phyloP scores from a whole-genome alignment of 257 asterid species.

The Capsicum baccatum region DNA sequence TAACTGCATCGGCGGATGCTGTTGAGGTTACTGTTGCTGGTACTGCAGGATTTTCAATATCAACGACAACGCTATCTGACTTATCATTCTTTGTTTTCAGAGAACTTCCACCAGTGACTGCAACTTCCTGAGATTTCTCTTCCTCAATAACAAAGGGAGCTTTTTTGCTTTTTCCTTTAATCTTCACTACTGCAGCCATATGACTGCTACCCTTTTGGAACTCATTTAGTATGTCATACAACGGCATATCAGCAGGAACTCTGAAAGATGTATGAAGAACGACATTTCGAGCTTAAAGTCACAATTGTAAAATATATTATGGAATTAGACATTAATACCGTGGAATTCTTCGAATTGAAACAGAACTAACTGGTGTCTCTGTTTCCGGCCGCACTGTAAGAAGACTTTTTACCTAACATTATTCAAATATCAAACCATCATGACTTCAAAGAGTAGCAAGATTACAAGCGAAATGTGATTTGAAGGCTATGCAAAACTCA shows the following conservation, averaged over 20 bases:
- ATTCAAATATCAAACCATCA: not conserved
- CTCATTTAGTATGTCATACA: slow-evolving; percentile 86
- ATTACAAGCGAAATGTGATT: not conserved
- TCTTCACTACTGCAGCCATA: slow-evolving; percentile 90
- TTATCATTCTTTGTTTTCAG: slow-evolving; percentile 48
- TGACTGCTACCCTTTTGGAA: slow-evolving; percentile 92
- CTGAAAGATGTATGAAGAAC: slow-evolving; percentile 47
- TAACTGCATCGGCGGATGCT: slow-evolving; percentile 43
- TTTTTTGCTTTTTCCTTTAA: slow-evolving; percentile 51
- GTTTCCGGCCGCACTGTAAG: slow-evolving; percentile 89
- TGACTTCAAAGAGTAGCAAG: slow-evolving; percentile 21
- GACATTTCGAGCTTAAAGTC: slow-evolving; percentile 13
- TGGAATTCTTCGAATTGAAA: slow-evolving; percentile 88
- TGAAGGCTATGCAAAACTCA: slow-evolving; percentile 35
- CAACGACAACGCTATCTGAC: slow-evolving; percentile 54
- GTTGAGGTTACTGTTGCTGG: slow-evolving; percentile 43
- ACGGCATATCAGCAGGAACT: slow-evolving; percentile 91
- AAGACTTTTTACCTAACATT: slow-evolving; percentile 79
- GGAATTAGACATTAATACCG: slow-evolving; percentile 52
- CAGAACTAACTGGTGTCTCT: slow-evolving; percentile 86
- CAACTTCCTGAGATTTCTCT: slow-evolving; percentile 55
- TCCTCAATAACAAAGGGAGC: slow-evolving; percentile 48
- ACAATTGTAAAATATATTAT: slow-evolving; percentile 7
- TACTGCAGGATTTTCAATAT: slow-evolving; percentile 56
- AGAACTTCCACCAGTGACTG: slow-evolving; percentile 41